Evolutionary conservation across 495 filamentous ascomycete genomes (phyloP).

Genomic region (Elaphomyces granulatus): DNA sequence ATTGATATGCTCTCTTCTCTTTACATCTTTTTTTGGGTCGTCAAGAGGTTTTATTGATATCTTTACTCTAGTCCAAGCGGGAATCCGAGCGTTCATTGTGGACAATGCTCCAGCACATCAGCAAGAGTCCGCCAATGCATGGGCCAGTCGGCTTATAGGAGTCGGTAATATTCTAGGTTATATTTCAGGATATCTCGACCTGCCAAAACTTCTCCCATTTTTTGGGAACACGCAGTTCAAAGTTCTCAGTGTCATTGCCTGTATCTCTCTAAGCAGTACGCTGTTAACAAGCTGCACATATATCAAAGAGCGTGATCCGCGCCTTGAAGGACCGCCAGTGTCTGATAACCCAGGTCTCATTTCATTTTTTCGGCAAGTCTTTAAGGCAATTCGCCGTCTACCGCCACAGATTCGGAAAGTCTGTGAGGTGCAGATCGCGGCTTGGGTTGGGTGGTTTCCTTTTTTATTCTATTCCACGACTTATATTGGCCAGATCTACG

Average conservation of each 20-base stretch:
- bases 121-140: constrained; percentile 77
- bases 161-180: constrained; percentile 81
- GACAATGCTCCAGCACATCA: constrained; percentile 82
- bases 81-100: constrained; percentile 77
- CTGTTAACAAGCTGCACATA: constrained; percentile 47
- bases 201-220: constrained; percentile 56
- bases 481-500: constrained; percentile 81
- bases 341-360: constrained; percentile 48
- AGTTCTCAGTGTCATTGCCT: constrained; percentile 70
- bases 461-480: constrained; percentile 89
- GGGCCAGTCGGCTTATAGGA: constrained; percentile 68
- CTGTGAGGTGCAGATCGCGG: constrained; percentile 75
- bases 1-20: constrained; percentile 15
- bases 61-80: constrained; percentile 60
- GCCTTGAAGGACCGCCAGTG: constrained; percentile 46
- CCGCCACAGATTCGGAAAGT: constrained; percentile 69
- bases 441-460: constrained; percentile 92
- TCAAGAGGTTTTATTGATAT: constrained; percentile 1
- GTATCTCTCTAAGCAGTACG: constrained; percentile 50
- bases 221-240: constrained; percentile 81
- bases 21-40: constrained; percentile 5
- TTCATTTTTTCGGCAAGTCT: constrained; percentile 64
- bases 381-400: constrained; percentile 56
- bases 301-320: constrained; percentile 67
- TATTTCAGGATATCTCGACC: constrained; percentile 62